Percentiles rank a stretch among this genome's conserved stretches.
Conservation (phyloP, 345 rosid genomes). For the Aquilaria malaccensis region DNA sequence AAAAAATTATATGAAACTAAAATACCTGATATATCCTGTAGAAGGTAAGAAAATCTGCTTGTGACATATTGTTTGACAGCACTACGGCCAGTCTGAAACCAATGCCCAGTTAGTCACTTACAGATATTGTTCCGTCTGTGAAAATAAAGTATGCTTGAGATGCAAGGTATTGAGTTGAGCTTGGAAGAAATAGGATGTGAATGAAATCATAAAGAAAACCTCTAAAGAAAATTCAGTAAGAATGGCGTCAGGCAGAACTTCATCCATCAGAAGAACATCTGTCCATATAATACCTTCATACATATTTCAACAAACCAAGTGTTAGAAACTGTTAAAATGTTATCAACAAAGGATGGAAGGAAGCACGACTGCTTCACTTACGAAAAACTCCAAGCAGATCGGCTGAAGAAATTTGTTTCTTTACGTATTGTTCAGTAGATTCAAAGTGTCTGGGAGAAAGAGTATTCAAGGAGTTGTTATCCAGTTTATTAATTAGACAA, state of each 20-base stretch:
- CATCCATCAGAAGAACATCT: slow-evolving; percentile 83
- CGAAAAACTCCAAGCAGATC: slow-evolving; percentile 54
- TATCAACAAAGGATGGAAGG: slow-evolving; percentile 12
- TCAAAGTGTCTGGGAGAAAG: slow-evolving; percentile 64
- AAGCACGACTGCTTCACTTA: slow-evolving; percentile 34
- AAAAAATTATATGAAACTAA: slow-evolving; percentile 11
- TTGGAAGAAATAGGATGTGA: slow-evolving; percentile 2
- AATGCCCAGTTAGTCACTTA: slow-evolving; percentile 19
- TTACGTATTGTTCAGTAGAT: slow-evolving; percentile 45
- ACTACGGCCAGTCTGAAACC: slow-evolving; percentile 71
- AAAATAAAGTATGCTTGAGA: not conserved
- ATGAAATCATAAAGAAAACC: slow-evolving; percentile 35
- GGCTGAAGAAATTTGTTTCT: slow-evolving; percentile 45
- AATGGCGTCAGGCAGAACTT: slow-evolving; percentile 65
- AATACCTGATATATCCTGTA: slow-evolving; percentile 77
- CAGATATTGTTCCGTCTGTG: slow-evolving; percentile 5
- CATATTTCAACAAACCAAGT: slow-evolving; percentile 18
- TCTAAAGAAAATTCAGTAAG: slow-evolving; percentile 66
- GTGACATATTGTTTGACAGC: slow-evolving; percentile 64
- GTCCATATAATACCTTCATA: slow-evolving; percentile 75
- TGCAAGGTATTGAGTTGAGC: slow-evolving; percentile 2
- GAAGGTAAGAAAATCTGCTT: slow-evolving; percentile 58
- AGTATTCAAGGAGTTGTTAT: not conserved
- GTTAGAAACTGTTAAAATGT: slow-evolving; percentile 8
- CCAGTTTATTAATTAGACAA: too few relatives aligned